Evolutionary conservation across 1,284 basidiomycete genomes (phyloP), one percentile per base, ranked within the genome.

Genomic region (Cryptococcus sp.): DNA sequence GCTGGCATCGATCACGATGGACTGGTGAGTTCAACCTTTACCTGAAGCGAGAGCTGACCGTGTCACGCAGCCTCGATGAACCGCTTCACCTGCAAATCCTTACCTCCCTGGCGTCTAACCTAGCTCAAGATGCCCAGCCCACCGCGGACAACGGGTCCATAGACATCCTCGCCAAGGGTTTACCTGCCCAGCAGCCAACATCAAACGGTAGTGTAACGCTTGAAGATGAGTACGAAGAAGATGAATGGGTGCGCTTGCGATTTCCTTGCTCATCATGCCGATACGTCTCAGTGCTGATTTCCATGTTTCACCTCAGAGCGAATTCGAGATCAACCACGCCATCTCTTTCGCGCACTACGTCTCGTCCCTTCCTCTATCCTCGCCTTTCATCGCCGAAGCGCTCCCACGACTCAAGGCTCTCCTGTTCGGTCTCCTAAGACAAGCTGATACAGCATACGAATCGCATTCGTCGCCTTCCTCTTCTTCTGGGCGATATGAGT

Each of bases 301-400:
- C 16, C 35, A 35, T 0, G 1, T 31, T 31, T 27, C 20, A 17
- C 23, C 41, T 31, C 49, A 75, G 75, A 66, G 57, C 53, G 72
- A 75, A 47, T 72, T 71, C 47, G 72, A 76, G 53, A 60, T 74
- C 60, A 77, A 78, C 62, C 73, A 75, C 55, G 74, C 72, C 23
- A 73, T 77, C 63, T 76, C 76, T 6, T 78, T 72, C 48, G 71
- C 75, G 11, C 73, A 73, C 59, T 78, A 78, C 52, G 71, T 76
- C 22, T 64, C 71, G 11, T 73, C 72, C 10, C 66, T 76, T 4
- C 64, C 71, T 4, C 27, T 59, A 13, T 47, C 53, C 6, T 69
- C 73, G 17, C 38, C 58, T 6, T 59, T 66, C 22, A 64, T 76
- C 7, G 44, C 58, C 8, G 27, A 56, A 17, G 57, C 69, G 5